A percentile compares a stretch with the other conserved stretches of the same genome.
These are phyloP conservation scores for Entrophospora sp. DNA, from an alignment of 192 early-diverging fungal genomes.

Conservation along the genomic window DNA sequence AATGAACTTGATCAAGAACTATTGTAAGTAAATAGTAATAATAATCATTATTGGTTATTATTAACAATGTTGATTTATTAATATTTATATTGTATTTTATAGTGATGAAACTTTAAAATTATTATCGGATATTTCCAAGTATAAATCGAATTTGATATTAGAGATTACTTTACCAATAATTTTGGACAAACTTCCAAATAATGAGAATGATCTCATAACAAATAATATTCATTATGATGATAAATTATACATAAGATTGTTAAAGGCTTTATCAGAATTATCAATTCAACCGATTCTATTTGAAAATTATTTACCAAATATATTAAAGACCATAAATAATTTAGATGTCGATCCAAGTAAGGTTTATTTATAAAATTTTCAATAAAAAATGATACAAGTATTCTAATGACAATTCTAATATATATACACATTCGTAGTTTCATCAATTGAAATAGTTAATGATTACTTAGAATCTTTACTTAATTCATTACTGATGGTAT, in stretches of 20 bases:
- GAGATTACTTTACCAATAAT: slow-evolving; percentile 44
- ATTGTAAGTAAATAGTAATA: slow-evolving; percentile 23
- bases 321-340: slow-evolving; percentile 48
- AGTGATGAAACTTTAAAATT: slow-evolving; percentile 43
- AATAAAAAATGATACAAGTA: too few species aligned
- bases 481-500: slow-evolving; percentile 31
- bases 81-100: neutral
- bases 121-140: slow-evolving; percentile 31
- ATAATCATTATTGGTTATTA: neutral
- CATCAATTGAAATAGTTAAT: slow-evolving; percentile 18
- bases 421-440: slow-evolving; percentile 10
- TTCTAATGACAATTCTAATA: slow-evolving; percentile 1
- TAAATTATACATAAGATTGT: slow-evolving; percentile 29
- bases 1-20: slow-evolving; percentile 42
- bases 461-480: slow-evolving; percentile 42
- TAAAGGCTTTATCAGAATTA: slow-evolving; percentile 39
- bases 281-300: slow-evolving; percentile 39
- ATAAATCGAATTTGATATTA: slow-evolving; percentile 37
- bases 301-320: slow-evolving; percentile 27
- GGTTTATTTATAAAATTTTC: neutral
- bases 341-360: slow-evolving; percentile 30
- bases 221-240: slow-evolving; percentile 22
- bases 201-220: slow-evolving; percentile 25
- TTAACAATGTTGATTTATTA: neutral
- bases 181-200: slow-evolving; percentile 44